Base-by-base conservation (phyloP, 805 yeast genomes). In the Yarrowia deformans region DNA sequence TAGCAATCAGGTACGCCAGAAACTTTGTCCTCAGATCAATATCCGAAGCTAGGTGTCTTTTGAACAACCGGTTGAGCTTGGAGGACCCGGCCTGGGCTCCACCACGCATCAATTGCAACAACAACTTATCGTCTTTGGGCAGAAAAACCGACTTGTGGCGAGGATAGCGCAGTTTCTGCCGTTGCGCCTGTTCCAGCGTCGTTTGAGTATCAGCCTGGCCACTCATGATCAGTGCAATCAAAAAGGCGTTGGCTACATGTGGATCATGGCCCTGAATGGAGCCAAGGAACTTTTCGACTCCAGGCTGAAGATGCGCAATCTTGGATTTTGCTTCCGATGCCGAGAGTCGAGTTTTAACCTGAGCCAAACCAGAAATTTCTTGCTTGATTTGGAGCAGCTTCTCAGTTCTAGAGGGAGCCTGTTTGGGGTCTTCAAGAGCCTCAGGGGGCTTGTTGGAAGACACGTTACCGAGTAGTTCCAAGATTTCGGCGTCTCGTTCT, bases 251-350 rank as follows among this genome's bases (percentile, higher is more conserved):
- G 1, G 29, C 56, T 3, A 35, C 32, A 10, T 35, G 29, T n/a
- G 42, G 42, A n/a, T 52, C 32, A 9, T 52, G 56, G 42, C 42
- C 56, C 8, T 52, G 56, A 9, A 52, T 52, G 6, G 42, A 52
- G 29, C 12, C 29, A 4, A 52, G 5, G 29, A 10, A 52, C 6
- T 10, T n/a, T 18, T 3, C 32, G 5, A 52, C 42, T 9, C 40
- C 56, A 23, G 56, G 42, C 10, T 35, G 56, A n/a, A 52, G 55
- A 16, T 16, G 40, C 10, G 14, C 40, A 3, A 34, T 13, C 16
- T 50, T 34, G 29, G 19, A 42, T 8, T 5, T 6, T 1, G 56
- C 56, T 5, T 52, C 56, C 1, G 42, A n/a, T 13, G 14, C 37
- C 7, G 54, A 8, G 3, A 49, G 4, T 39, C 9, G 32, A 7